phyloP scores from a whole-genome alignment of 495 filamentous ascomycete species.

The Neurospora sp. region DNA sequence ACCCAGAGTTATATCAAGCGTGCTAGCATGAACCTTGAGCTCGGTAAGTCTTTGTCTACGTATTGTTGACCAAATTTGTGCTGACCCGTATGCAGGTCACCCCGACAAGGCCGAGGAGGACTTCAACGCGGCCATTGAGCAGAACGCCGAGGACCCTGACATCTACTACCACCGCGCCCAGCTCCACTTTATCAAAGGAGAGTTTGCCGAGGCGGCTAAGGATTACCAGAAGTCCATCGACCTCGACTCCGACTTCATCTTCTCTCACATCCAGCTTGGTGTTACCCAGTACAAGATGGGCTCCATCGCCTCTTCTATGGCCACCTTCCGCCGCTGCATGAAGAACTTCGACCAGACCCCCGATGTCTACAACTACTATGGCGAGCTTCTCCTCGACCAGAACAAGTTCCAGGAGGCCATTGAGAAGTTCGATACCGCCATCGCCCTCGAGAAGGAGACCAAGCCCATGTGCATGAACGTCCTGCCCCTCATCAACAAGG shows the following conservation, averaged over 20 bases:
- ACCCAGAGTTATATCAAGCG: conserved; percentile 98
- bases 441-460: conserved; percentile 92
- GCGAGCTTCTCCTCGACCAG: conserved; percentile 96
- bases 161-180: conserved; percentile 99
- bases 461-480: conserved; percentile 96
- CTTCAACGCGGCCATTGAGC: conserved; percentile 73
- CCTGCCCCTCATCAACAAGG: conserved; percentile 96
- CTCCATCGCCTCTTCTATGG: conserved; percentile 94
- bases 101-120: conserved; percentile 80
- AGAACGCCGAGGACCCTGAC: conserved; percentile 86
- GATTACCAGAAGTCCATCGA: conserved; percentile 99
- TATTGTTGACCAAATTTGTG: neutral
- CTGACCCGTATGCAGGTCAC: conserved; percentile 47
- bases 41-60: conserved; percentile 50
- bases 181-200: conserved; percentile 92
- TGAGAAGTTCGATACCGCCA: conserved; percentile 94
- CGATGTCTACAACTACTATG: conserved; percentile 99
- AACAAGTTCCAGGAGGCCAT: conserved; percentile 91
- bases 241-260: conserved; percentile 90
- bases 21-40: conserved; percentile 94
- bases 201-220: conserved; percentile 87
- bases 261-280: conserved; percentile 98
- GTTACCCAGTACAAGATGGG: conserved; percentile 99
- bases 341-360: conserved; percentile 97
- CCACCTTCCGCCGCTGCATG: conserved; percentile 91